Base-by-base conservation (phyloP, 441 rosid species). In the Gossypium schwendimanii region DNA sequence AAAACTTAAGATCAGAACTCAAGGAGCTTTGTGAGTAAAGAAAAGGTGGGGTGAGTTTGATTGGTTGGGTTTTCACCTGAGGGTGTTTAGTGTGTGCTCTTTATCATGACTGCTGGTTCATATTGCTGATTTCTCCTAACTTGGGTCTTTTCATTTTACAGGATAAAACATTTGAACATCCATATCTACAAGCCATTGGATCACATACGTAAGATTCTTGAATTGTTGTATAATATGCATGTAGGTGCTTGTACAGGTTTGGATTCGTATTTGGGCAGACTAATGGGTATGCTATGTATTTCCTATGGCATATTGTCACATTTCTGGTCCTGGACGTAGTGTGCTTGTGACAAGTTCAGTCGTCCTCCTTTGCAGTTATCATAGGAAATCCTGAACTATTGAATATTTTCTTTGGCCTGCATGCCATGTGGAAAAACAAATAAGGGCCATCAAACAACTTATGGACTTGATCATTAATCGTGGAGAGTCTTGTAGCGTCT, bases 91-190 rank as follows among this genome's bases (percentile, higher is more conserved):
- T 23, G 15, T 47, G 41, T 66, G n/a, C 7, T 23, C 23, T 14
- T 14, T n/a, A 49, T 49, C 23, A 24, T 26, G 24, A 67, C 44
- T 23, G 58, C 24, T 10, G 6, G n/a, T 10, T 39, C 26, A 18
- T 36, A 20, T 47, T 63, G 33, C 64, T 52, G 76, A 70, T 70
- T 64, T 73, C 39, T 55, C 31, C 44, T 77, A 14, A 76, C 73
- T 58, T 9, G n/a, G 17, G 24, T 47, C 41, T 70, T 49, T 53
- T 72, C 31, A 62, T n/a, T 78, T 67, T 84, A 81, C 92, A 91
- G 98, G 97, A 90, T 74, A 91, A 93, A 81, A 93, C 98, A 76
- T 95, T 95, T 76, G 91, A 89, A 75, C 99, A 95, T 85, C 95
- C 97, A 44, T 96, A 93, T 85, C 77, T 96, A 65, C 98, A 94